Evolutionary conservation across 2,329 filamentous ascomycete genomes (phyloP), one percentile per base, ranked within the genome.

Genomic region (Aspergillus sp.): DNA sequence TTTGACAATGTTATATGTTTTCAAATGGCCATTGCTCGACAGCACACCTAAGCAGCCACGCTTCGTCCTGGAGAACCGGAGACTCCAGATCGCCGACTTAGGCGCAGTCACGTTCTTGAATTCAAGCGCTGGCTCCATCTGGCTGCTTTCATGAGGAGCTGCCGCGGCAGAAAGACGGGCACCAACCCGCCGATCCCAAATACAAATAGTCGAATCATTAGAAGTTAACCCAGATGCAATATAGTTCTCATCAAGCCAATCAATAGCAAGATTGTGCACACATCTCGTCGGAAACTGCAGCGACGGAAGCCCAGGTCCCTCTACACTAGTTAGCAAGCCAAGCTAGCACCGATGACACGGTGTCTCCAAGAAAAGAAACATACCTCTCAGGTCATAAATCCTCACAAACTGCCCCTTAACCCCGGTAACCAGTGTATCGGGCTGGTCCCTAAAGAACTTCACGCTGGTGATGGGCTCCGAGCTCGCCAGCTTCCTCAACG

Each of bases 231-330:
- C 84, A 13, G 85, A 86, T 4, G 85, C 80, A 63, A 88, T 85
- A 66, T 86, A 87, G 56, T 88, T 86, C 66, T 87, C 83, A 65
- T 88, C 85, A 49, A 84, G 71, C 60, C 83, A 83, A 69, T 88
- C 83, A 59, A 88, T 84, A 6, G 85, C 82, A 56, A 88, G 75
- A 60, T 87, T 87, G 67, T 87, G 82, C 8, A 88, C 85, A 64
- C 85, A 84, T 15, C 81, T 78, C 2, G 85, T 87, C 2, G 81
- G 75, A 52, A 83, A 77, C 66, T 80, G 68, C 56, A 81, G 59
- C n/a, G 74, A 74, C 13, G 76, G 73, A 52, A 74, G 76, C 2
- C 72, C 72, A 4, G 70, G 68, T 3, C 68, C 68, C 64, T 76
- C 71, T 74, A 57, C 18, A 36, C 18, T 39, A 32, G 17, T 62